phyloP scores from a whole-genome alignment of 331 rosid species.

The Cucumis variabilis region DNA sequence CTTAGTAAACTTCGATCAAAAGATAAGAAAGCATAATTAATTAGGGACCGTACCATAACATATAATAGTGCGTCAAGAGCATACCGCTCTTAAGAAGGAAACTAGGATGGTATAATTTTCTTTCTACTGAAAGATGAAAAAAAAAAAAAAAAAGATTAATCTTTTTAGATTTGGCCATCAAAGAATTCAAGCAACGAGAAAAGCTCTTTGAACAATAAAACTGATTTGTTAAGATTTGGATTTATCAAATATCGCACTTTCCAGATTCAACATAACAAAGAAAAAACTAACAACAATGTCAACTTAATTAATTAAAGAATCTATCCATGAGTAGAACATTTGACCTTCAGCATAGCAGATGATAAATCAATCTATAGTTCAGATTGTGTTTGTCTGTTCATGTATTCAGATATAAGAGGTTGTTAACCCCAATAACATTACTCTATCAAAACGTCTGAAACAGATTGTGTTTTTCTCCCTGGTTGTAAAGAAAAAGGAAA shows the following conservation, averaged over 20 bases:
- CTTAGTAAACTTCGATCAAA: not conserved
- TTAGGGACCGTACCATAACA: not conserved
- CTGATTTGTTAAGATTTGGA: not conserved
- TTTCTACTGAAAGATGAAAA: not conserved
- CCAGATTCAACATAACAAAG: not conserved
- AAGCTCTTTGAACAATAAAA: not conserved
- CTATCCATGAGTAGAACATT: not conserved
- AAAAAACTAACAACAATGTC: not conserved
- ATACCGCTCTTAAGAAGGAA: not conserved
- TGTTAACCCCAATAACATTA: too few relatives aligned
- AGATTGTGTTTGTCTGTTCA: not conserved
- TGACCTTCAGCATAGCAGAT: slow-evolving; percentile 12
- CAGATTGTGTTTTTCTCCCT: too few relatives aligned
- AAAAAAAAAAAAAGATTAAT: not conserved
- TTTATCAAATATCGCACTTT: slow-evolving; percentile 1
- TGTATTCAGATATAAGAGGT: slow-evolving; percentile 13
- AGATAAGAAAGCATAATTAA: not conserved
- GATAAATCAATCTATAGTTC: slow-evolving; percentile 19
- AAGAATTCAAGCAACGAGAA: slow-evolving; percentile 5
- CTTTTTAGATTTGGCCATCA: not conserved
- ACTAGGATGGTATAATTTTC: not conserved
- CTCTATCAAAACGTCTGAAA: too few relatives aligned
- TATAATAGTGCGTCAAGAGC: not conserved
- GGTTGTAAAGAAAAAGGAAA: too few relatives aligned
- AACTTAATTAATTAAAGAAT: not conserved